Conservation (phyloP, 2,329 filamentous ascomycete species). For the Xylaria sp. region DNA sequence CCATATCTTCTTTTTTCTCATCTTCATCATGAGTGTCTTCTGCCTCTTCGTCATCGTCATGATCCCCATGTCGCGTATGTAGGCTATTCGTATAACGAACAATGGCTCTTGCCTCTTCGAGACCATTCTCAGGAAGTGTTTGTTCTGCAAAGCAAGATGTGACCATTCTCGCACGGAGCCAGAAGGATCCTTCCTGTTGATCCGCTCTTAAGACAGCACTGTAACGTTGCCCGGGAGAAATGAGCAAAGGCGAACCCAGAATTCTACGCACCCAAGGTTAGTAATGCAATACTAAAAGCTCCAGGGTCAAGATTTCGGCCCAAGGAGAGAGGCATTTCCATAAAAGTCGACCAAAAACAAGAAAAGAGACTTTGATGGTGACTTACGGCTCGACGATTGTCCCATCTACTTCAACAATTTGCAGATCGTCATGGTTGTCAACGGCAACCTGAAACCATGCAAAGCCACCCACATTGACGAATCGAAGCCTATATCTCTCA, state of each 20-base stretch:
- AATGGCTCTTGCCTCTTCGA: slow-evolving; percentile 61
- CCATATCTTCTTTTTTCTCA: slow-evolving; percentile 35
- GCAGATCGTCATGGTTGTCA: slow-evolving; percentile 67
- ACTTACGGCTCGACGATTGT: slow-evolving; percentile 68
- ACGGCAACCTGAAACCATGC: slow-evolving; percentile 78
- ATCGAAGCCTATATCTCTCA: slow-evolving; percentile 71
- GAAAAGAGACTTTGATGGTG: not conserved
- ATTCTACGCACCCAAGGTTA: slow-evolving; percentile 37
- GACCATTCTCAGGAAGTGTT: slow-evolving; percentile 55
- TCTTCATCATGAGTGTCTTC: slow-evolving; percentile 13
- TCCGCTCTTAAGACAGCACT: slow-evolving; percentile 73
- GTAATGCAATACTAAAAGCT: not conserved
- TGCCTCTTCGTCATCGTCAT: slow-evolving; percentile 12
- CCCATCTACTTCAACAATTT: slow-evolving; percentile 76
- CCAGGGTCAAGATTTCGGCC: too few species aligned
- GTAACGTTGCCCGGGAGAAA: slow-evolving; percentile 78
- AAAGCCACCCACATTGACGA: slow-evolving; percentile 77
- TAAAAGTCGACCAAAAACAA: not conserved
- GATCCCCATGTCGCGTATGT: slow-evolving; percentile 32
- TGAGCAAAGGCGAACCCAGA: slow-evolving; percentile 69
- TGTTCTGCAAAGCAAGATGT: slow-evolving; percentile 68
- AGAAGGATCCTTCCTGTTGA: slow-evolving; percentile 66
- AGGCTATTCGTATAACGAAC: slow-evolving; percentile 55
- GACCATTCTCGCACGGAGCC: slow-evolving; percentile 72
- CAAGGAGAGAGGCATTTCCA: not conserved